Base-by-base conservation (phyloP, 108 stramenopile species). In the Nannochloropsis gaditana region DNA sequence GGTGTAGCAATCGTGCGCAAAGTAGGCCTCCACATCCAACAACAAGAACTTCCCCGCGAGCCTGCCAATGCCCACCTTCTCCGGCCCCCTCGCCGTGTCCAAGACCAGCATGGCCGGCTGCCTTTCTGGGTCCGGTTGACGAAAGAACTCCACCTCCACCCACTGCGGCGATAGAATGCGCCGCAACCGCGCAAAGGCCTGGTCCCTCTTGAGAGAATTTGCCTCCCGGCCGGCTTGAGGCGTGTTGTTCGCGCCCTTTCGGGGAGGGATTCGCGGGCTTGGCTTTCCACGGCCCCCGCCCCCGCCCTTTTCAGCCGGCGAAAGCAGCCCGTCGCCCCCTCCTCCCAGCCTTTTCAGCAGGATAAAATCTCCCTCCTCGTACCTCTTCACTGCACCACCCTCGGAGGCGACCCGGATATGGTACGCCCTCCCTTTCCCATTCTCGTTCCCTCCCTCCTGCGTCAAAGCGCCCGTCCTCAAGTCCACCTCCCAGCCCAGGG, bases 11-110 rank as follows among this genome's bases (percentile, higher is more conserved):
- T 73, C 59, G 59, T 73, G 59, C 15, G 59, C 59, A 73, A 73
- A 73, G n/a, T 73, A 73, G 4, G 59, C 59, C 59, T 73, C 59
- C 59, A 73, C 59, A 73, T 73, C 59, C 59, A 73, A 73, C 59
- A 73, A 73, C 59, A 73, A 73, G 8, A 73, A 73, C 59, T 73
- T 73, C 59, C 59, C 59, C 15, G 5, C 59, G 2, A 73, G 59
- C 59, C 59, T 15, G 19, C 59, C n/a, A n/a, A 73, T 73, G 59
- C 59, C 59, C 6, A 73, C 59, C 59, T 73, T 73, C n/a, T 73
- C 8, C 59, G n/a, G 2, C 59, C 59, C 59, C 59, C 59, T 73
- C 59, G 19, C 59, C 59, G 59, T n/a, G n/a, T 73, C 59, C 59
- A 73, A 73, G 4, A 73, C 59, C 59, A 73, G 59, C 59, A 73